phyloP scores from a whole-genome alignment of 352 stramenopile species.

The Phytophthora foliorum region DNA sequence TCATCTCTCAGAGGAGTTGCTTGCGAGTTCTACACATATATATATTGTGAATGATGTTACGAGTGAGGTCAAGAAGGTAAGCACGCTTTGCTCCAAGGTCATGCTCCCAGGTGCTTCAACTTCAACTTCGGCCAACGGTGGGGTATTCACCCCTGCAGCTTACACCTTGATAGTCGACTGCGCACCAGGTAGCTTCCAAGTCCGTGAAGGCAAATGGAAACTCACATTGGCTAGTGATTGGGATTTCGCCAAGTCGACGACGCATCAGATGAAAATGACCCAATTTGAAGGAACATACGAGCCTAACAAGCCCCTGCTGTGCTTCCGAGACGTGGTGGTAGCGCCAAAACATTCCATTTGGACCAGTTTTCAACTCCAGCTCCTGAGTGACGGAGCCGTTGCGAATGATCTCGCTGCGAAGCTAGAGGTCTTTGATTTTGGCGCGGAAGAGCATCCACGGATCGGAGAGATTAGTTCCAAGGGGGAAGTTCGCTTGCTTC shows the following conservation, averaged over 20 bases:
- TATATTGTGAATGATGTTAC: constrained; percentile 58
- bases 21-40: constrained; percentile 57
- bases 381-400: constrained; percentile 41
- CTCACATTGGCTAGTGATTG: constrained; percentile 66
- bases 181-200: constrained; percentile 28
- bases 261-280: constrained; percentile 52
- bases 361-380: constrained; percentile 59
- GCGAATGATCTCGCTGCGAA: constrained; percentile 52
- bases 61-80: constrained; percentile 40
- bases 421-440: constrained; percentile 65
- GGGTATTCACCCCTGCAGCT: background rate
- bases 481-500: constrained; percentile 54
- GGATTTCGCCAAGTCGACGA: constrained; percentile 46
- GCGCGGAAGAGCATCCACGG: constrained; percentile 23
- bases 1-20: constrained; percentile 62
- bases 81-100: constrained; percentile 43
- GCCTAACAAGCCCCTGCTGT: constrained; percentile 72
- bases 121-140: background rate
- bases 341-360: constrained; percentile 53
- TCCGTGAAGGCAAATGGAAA: constrained; percentile 65
- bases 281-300: constrained; percentile 63
- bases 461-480: constrained; percentile 39
- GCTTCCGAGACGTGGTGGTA: constrained; percentile 71
- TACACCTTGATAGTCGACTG: constrained; percentile 79
- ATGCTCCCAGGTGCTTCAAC: constrained; percentile 18